These are phyloP conservation scores for Anacardium occidentale DNA, from an alignment of 345 rosid genomes.

Conservation along the genomic window DNA sequence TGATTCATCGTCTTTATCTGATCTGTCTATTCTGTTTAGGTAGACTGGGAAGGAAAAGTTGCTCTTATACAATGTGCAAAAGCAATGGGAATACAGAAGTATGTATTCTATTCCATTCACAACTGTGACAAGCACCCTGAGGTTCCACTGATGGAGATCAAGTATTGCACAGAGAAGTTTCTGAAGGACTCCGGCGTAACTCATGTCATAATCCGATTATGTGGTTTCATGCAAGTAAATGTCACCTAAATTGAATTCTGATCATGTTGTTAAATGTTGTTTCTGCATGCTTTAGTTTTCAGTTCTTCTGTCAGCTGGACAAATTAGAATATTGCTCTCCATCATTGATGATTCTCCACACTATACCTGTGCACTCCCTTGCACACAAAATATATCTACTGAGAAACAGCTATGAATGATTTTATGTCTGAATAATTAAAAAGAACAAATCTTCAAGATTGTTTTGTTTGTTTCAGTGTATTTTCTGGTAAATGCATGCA, in stretches of 20 bases:
- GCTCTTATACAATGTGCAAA: slow-evolving; percentile 96
- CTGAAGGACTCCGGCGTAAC: slow-evolving; percentile 71
- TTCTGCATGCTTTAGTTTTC: background rate
- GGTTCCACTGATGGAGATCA: slow-evolving; percentile 96
- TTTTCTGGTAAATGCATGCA: background rate
- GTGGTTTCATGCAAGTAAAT: slow-evolving; percentile 96
- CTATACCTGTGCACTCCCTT: background rate
- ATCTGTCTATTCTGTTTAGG: slow-evolving; percentile 60
- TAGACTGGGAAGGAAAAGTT: slow-evolving; percentile 99
- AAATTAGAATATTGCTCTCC: background rate
- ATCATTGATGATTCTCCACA: background rate
- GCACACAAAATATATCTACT: background rate
- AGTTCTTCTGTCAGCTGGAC: background rate
- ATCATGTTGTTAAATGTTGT: background rate
- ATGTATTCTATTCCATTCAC: slow-evolving; percentile 73
- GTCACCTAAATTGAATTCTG: slow-evolving; percentile 5
- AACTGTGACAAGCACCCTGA: slow-evolving; percentile 98
- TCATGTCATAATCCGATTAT: slow-evolving; percentile 66
- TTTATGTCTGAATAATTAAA: background rate
- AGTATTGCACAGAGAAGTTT: slow-evolving; percentile 91
- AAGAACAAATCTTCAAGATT: background rate
- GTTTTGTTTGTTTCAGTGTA: background rate
- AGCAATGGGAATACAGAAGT: slow-evolving; percentile 97
- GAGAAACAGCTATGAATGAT: background rate
- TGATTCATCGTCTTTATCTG: slow-evolving; percentile 8